Conservation (phyloP, 2,329 filamentous ascomycete genomes). For the Chalaropsis ovoidea region DNA sequence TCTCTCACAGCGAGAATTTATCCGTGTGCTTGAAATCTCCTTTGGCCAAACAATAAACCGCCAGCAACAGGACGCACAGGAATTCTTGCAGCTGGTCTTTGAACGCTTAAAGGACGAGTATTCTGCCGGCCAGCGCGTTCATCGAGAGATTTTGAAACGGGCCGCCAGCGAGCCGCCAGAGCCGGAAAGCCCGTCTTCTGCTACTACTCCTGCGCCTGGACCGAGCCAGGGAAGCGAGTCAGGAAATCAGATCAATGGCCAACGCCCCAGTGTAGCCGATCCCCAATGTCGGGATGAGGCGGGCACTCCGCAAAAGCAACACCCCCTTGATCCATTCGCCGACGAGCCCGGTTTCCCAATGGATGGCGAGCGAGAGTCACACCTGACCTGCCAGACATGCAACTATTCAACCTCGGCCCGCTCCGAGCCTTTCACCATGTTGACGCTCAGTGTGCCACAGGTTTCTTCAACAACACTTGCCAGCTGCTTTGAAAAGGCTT, state of each 20-base stretch:
- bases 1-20: constrained; percentile 77
- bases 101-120: constrained; percentile 92
- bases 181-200: too few relatives aligned
- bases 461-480: constrained; percentile 69
- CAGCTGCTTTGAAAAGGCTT: constrained; percentile 82
- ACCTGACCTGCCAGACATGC: constrained; percentile 85
- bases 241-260: background rate
- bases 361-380: constrained; percentile 85
- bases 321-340: constrained; percentile 17
- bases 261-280: constrained; percentile 13
- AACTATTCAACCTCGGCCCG: constrained; percentile 79
- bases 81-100: constrained; percentile 88
- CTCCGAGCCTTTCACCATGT: constrained; percentile 75
- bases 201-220: too few relatives aligned
- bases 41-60: constrained; percentile 86
- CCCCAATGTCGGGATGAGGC: constrained; percentile 17
- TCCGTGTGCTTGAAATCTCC: constrained; percentile 69
- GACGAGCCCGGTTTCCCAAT: constrained; percentile 71
- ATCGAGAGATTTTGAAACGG: constrained; percentile 18
- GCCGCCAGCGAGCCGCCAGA: constrained; percentile 19
- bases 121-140: constrained; percentile 66
- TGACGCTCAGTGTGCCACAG: constrained; percentile 86
- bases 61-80: constrained; percentile 94
- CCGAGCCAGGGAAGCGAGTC: too few relatives aligned
- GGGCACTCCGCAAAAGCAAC: background rate